Percentiles rank a stretch among this genome's conserved stretches.
Evolutionary conservation across 176 grass and related monocot species (phyloP).

Genomic region (Sorghum bicolor): DNA sequence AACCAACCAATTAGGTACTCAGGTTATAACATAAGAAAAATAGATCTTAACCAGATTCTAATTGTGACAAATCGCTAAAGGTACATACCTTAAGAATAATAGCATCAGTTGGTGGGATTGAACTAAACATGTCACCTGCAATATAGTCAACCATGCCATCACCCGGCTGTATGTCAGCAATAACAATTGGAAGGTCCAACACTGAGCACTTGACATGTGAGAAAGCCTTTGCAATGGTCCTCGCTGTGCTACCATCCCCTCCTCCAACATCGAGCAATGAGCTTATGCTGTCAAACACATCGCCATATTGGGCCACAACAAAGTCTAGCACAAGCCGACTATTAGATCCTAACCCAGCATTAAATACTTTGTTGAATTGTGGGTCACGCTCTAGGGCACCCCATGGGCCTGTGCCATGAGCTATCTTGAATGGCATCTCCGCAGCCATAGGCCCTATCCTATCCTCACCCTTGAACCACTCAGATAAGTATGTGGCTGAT

Average conservation of each 20-base stretch:
- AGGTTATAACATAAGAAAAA: not conserved
- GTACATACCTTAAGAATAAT: slow-evolving; percentile 34
- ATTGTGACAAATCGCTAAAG: not conserved
- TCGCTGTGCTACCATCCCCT: slow-evolving; percentile 19
- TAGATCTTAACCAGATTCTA: not conserved
- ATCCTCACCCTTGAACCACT: slow-evolving; percentile 36
- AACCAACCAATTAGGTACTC: not conserved
- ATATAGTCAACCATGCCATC: slow-evolving; percentile 23
- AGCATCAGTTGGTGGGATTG: slow-evolving; percentile 29
- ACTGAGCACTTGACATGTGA: slow-evolving; percentile 39
- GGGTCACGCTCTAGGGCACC: not conserved
- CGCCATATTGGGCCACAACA: not conserved
- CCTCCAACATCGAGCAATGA: slow-evolving; percentile 52
- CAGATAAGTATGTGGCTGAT: not conserved
- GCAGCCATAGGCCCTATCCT: not conserved
- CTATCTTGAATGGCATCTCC: slow-evolving; percentile 22
- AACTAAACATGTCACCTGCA: slow-evolving; percentile 43
- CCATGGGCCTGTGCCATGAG: slow-evolving; percentile 15
- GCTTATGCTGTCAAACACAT: slow-evolving; percentile 30
- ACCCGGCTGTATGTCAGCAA: not conserved
- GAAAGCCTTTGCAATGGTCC: slow-evolving; percentile 34
- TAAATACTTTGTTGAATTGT: slow-evolving; percentile 26
- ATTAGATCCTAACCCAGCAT: slow-evolving; percentile 16
- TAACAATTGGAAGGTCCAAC: slow-evolving; percentile 45
- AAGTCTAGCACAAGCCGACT: not conserved